Base-by-base conservation (phyloP, 805 yeast genomes). In the Teunomyces pallodes region DNA sequence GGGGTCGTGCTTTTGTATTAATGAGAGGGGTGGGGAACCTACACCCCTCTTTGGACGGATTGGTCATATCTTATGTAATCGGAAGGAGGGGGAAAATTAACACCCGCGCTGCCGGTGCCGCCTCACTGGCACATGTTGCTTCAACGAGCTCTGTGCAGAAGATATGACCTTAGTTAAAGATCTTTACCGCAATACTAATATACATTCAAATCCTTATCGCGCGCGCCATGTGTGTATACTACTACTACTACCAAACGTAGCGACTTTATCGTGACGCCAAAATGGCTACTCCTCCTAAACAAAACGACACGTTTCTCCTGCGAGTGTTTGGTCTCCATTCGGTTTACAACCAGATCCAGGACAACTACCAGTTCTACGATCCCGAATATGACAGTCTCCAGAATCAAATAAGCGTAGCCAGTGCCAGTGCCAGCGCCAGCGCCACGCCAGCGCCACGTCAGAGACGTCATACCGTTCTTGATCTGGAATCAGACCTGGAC, bases 291-390 rank as follows among this genome's bases (percentile, higher is more conserved):
- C 41, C 41, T 12, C 41, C 41, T 9, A 20, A 38, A 38, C 30
- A 38, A 9, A 38, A 26, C 41, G 82, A 81, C 55, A 83, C 87
- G 5, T 83, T 83, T 57, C 69, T 83, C 50, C 81, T 86, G 8
- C 70, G 87, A 36, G 85, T 83, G 17, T 82, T 83, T 64, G 88
- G 87, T 3, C 65, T 74, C 33, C 70, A 72, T 47, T 72, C 77
- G 7, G 64, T 73, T 9, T 74, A 74, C 54, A 72, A 67, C 52
- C 75, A 69, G 50, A 55, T 69, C 12, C 63, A 68, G 24, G 75
- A 72, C 28, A 69, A 67, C 49, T 67, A 66, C 54, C 72, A 65
- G 41, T 71, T 62, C 59, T 69, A 70, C 45, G 75, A 70, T 50
- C 67, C 69, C 27, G 74, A 69, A 33, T 52, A 57, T 20, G 30